Evolutionary conservation across 2,329 filamentous ascomycete genomes (phyloP), one percentile per base, ranked within the genome.

Genomic region (Colletotrichum costaricense): DNA sequence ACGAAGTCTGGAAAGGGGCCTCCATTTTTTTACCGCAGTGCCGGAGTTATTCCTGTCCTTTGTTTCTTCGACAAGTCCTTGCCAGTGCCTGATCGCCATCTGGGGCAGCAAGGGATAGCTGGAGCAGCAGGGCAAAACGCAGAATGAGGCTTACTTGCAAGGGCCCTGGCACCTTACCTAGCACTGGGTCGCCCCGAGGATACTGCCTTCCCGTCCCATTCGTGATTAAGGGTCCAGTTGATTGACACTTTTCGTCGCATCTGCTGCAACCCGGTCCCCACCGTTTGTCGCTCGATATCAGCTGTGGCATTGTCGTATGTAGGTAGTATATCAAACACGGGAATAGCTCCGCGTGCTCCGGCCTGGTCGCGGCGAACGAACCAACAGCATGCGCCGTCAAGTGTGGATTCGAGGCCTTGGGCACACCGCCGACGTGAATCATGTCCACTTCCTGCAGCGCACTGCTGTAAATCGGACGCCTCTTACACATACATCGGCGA

Each of bases 111-210:
- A 28, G 57, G 69, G 57, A 63, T 24, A 19, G 28, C 30, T 46
- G 62, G 16, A 55, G 38, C 68, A 59, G 38, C 65, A 52, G 65
- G 38, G 35, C 28, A 28, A 28, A 46, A 12, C 67, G 67, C 68
- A 69, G 70, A 73, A 73, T 70, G 66, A 73, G 70, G 70, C 70
- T 69, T 72, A 64, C 70, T 28, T 64, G 22, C 70, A 54, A 59
- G 70, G 70, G 26, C 57, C 70, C 70, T 46, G 42, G 24, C 59
- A 69, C 54, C 46, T 28, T 54, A 46, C 70, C 70, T 12, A 12
- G 33, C 9, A 35, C 33, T 26, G 59, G 59, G 70, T 54, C 57
- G 28, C 38, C 57, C 16, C 35, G 28, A 35, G 49, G 56, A 11
- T 30, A 33, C 22, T 59, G 64, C 66, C 52, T 28, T 63, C 46